phyloP scores from a whole-genome alignment of 2,329 filamentous ascomycete genomes.

The Polychaeton citri region DNA sequence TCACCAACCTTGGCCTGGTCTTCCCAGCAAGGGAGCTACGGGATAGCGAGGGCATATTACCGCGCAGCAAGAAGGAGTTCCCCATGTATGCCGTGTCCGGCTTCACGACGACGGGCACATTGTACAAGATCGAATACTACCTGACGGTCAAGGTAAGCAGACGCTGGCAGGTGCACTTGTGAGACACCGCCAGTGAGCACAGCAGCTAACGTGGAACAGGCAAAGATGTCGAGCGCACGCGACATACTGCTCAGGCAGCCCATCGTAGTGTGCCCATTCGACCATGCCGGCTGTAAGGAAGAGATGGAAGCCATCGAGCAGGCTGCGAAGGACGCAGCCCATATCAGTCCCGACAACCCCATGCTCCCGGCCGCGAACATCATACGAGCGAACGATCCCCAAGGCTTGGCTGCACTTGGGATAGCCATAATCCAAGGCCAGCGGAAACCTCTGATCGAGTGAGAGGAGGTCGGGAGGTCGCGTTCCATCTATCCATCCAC shows the following conservation, averaged over 20 bases:
- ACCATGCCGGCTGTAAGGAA: constrained; percentile 90
- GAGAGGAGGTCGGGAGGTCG: no score
- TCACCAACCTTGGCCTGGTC: constrained; percentile 80
- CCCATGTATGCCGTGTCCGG: constrained; percentile 78
- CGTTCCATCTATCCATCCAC: no score
- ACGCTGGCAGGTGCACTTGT: no score
- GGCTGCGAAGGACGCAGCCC: constrained; percentile 80
- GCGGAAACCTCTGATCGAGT: constrained; percentile 54
- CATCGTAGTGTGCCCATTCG: constrained; percentile 89
- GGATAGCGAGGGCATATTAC: constrained; percentile 77
- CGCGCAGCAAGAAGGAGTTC: constrained; percentile 72
- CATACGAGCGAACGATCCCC: constrained; percentile 61
- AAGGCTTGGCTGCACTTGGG: constrained; percentile 46
- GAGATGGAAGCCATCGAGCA: constrained; percentile 98
- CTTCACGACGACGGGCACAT: constrained; percentile 83
- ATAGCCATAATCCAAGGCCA: constrained; percentile 49
- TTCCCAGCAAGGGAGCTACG: constrained; percentile 83
- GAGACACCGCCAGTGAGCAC: no score
- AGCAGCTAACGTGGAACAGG: constrained; percentile 41
- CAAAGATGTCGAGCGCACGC: constrained; percentile 71
- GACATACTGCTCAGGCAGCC: constrained; percentile 83
- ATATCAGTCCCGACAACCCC: constrained; percentile 78
- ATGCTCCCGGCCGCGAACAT: constrained; percentile 82
- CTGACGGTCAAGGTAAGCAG: constrained; percentile 70
- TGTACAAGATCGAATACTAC: constrained; percentile 99